These are phyloP conservation scores for Ogataea neopini DNA, from an alignment of 805 yeast genomes.

Conservation along the genomic window DNA sequence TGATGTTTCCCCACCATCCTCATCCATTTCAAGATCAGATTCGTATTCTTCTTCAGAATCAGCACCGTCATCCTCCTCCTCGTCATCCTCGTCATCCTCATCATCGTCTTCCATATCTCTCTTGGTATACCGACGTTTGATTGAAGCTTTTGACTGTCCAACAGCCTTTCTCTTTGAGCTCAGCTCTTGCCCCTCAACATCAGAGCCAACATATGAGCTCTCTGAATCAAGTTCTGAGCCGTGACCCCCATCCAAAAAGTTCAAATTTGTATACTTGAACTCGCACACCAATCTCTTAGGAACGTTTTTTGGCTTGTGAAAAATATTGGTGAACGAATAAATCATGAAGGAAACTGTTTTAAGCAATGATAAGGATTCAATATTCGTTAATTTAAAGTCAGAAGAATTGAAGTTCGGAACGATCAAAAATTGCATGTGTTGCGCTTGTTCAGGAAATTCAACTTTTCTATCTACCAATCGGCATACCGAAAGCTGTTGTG, in stretches of 20 bases:
- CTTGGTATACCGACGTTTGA: not conserved
- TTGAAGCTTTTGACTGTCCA: not conserved
- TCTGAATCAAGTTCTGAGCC: not conserved
- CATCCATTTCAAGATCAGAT: slow-evolving; percentile 2
- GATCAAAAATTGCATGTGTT: slow-evolving; percentile 13
- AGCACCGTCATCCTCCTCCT: slow-evolving; percentile 5
- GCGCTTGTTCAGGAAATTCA: slow-evolving; percentile 11
- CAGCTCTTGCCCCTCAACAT: not conserved
- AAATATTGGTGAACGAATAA: slow-evolving; percentile 19
- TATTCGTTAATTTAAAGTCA: slow-evolving; percentile 11
- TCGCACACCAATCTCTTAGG: slow-evolving; percentile 6
- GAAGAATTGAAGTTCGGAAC: slow-evolving; percentile 19
- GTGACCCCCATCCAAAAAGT: slow-evolving; percentile 7
- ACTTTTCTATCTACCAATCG: slow-evolving; percentile 7
- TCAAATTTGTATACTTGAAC: slow-evolving; percentile 20
- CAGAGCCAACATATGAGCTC: not conserved
- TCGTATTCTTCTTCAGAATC: slow-evolving; percentile 6
- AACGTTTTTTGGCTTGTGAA: slow-evolving; percentile 22
- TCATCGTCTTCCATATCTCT: not conserved
- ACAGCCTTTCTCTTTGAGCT: not conserved
- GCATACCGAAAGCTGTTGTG: slow-evolving; percentile 6
- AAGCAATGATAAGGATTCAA: not conserved
- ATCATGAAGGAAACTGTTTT: slow-evolving; percentile 9
- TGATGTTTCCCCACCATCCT: slow-evolving; percentile 1
- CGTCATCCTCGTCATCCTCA: not conserved